Conservation (phyloP, 139 green algal genomes). For the Closterium sp. region DNA sequence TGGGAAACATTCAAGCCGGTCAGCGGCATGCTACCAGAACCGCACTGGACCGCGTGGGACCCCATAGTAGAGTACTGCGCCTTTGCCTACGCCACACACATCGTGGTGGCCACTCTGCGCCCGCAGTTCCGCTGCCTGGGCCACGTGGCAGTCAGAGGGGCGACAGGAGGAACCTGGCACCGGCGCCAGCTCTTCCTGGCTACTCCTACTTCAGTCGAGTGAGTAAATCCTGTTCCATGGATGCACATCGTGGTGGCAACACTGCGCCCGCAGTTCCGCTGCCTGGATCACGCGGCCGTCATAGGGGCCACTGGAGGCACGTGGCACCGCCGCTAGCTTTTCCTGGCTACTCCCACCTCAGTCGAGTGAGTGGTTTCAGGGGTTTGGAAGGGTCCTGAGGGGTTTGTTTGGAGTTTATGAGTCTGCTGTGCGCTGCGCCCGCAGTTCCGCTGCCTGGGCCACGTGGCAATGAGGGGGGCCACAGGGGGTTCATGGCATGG, state of each 20-base stretch:
- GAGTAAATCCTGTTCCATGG: too few relatives aligned
- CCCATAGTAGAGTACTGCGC: conserved; percentile 45
- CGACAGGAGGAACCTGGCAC: conserved; percentile 34
- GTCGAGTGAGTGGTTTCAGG: conserved; percentile 24
- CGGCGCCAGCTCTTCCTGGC: conserved; percentile 41
- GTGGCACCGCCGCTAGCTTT: conserved; percentile 43
- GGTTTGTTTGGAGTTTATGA: too few relatives aligned
- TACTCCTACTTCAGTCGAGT: conserved; percentile 44
- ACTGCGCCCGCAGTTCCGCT: conserved; percentile 28
- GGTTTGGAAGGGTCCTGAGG: too few relatives aligned
- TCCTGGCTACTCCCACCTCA: conserved; percentile 38
- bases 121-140: conserved; percentile 40
- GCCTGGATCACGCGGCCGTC: conserved; percentile 33
- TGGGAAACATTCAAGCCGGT: conserved; percentile 24
- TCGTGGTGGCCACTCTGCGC: conserved; percentile 12
- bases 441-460: conserved; percentile 39
- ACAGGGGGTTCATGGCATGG: conserved; percentile 45
- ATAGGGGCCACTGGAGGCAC: conserved; percentile 9
- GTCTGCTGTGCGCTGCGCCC: conserved; percentile 16
- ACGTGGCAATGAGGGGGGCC: conserved; percentile 18
- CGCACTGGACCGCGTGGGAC: conserved; percentile 46
- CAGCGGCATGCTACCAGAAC: conserved; percentile 23
- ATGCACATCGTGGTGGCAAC: conserved; percentile 25
- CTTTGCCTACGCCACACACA: conserved; percentile 25
- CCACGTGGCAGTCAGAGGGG: conserved; percentile 23